These are phyloP conservation scores for Verbascum thapsus DNA, from an alignment of 257 asterid species.

Conservation along the genomic window DNA sequence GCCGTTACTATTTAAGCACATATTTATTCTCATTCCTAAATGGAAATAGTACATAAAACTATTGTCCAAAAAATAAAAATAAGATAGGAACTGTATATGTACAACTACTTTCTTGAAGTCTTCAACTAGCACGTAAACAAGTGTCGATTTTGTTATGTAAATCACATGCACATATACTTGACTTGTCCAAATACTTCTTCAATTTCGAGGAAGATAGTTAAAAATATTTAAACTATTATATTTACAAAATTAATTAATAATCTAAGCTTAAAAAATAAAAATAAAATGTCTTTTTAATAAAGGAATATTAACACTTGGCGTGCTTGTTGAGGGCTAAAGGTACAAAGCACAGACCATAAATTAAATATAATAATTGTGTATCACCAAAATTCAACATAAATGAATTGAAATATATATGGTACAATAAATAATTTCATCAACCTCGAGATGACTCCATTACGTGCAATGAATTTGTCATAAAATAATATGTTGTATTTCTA, in stretches of 20 bases:
- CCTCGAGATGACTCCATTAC: slow-evolving; percentile 22
- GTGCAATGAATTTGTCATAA: slow-evolving; percentile 29
- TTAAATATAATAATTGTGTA: not conserved
- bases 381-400: not conserved
- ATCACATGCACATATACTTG: slow-evolving; percentile 22
- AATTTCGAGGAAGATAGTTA: not conserved
- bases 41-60: no score
- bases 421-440: not conserved
- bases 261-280: not conserved
- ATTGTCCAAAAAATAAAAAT: no score
- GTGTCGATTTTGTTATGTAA: not conserved
- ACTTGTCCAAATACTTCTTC: slow-evolving; percentile 4
- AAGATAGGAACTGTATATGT: no score
- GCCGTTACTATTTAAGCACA: no score
- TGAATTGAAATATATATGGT: not conserved
- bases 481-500: no score
- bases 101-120: no score
- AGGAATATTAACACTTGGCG: slow-evolving; percentile 10
- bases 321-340: not conserved
- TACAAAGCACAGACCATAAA: not conserved
- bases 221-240: no score
- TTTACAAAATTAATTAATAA: not conserved
- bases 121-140: not conserved
- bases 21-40: no score
- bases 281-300: not conserved